These are phyloP conservation scores for Saccharomycopsis fibuligera DNA, from an alignment of 805 yeast species.

Conservation along the genomic window DNA sequence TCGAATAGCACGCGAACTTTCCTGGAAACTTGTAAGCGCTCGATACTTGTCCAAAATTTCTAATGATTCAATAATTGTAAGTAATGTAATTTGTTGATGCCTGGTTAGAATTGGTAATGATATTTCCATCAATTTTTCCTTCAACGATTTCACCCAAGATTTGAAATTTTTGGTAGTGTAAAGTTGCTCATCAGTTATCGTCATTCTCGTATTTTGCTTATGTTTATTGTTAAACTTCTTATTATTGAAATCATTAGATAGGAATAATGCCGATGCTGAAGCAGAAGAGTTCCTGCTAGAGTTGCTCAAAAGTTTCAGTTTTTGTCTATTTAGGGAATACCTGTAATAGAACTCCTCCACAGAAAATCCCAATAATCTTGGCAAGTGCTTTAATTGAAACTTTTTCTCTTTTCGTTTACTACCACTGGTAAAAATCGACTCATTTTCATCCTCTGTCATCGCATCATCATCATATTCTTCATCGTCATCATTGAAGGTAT, in stretches of 20 bases:
- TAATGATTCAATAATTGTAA: constrained; percentile 61
- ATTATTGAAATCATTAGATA: not conserved
- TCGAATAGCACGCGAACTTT: not conserved
- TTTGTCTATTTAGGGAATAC: not conserved
- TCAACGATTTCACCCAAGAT: constrained; percentile 28
- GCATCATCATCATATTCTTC: constrained; percentile 27
- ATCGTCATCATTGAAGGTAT: constrained; percentile 24
- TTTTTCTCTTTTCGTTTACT: not conserved
- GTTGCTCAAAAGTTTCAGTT: not conserved
- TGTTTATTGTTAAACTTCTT: no score
- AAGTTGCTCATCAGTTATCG: constrained; percentile 25
- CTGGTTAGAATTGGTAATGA: constrained; percentile 78
- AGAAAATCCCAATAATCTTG: constrained; percentile 14
- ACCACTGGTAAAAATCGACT: not conserved
- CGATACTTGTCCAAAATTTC: constrained; percentile 42
- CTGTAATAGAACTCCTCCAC: constrained; percentile 13
- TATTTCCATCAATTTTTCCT: constrained; percentile 53
- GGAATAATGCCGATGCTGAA: no score
- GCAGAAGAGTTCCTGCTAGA: not conserved
- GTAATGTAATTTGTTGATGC: constrained; percentile 83
- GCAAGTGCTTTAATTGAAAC: constrained; percentile 12
- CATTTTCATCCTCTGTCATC: constrained; percentile 10
- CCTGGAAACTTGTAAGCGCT: constrained; percentile 14
- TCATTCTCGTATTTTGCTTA: no score
- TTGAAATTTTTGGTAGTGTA: constrained; percentile 25